Conservation (phyloP, 768 basidiomycete species). For the Mycena albidolilacea region DNA sequence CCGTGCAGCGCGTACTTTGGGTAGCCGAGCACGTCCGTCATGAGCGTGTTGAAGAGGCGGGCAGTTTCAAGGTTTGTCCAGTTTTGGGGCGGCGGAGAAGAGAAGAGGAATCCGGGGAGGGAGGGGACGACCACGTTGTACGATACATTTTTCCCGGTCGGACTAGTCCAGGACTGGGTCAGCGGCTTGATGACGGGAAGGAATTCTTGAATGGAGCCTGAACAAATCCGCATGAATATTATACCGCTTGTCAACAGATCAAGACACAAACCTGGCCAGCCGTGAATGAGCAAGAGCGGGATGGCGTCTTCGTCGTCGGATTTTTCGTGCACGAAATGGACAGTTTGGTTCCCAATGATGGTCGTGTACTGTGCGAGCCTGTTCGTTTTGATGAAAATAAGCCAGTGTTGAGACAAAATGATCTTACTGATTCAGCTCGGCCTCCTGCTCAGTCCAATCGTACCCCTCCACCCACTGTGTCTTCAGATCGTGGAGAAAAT, state of each 20-base stretch:
- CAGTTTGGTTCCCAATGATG: conserved; percentile 32
- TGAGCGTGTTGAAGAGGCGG: conserved; percentile 44
- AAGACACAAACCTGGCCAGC: conserved; percentile 27
- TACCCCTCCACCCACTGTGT: conserved; percentile 19
- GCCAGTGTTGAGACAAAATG: neutral
- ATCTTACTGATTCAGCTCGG: conserved; percentile 23
- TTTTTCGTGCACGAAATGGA: conserved; percentile 36
- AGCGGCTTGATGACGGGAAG: conserved; percentile 30
- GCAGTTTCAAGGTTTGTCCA: conserved; percentile 46
- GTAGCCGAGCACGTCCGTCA: conserved; percentile 46
- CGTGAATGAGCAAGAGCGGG: conserved; percentile 31
- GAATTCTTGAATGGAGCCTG: conserved; percentile 37
- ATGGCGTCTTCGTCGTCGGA: conserved; percentile 24
- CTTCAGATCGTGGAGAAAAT: conserved; percentile 18
- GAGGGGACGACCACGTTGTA: conserved; percentile 30
- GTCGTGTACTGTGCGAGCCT: conserved; percentile 37
- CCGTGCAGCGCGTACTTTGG: conserved; percentile 42
- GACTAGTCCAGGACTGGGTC: conserved; percentile 5
- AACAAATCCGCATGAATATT: neutral
- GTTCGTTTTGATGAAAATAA: neutral
- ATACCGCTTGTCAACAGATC: neutral
- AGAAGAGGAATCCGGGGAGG: conserved; percentile 42
- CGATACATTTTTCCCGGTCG: conserved; percentile 15
- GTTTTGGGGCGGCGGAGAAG: conserved; percentile 32
- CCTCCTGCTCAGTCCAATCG: conserved; percentile 27